A percentile compares a stretch with the other conserved stretches of the same genome.
Conservation (phyloP, 352 stramenopile genomes). For the Phytopythium chamaehyphon region DNA sequence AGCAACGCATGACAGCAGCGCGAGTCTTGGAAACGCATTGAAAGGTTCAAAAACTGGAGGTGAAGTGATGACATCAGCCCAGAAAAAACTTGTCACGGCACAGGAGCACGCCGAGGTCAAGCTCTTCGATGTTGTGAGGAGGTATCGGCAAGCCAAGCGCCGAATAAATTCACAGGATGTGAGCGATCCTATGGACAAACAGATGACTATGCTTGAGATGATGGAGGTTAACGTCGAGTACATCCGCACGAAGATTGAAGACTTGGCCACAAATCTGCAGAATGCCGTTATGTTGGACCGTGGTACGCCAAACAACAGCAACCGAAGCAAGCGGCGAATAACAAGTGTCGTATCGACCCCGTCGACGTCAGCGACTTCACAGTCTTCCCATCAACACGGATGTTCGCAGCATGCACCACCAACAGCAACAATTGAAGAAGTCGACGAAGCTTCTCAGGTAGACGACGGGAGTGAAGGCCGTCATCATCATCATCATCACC, state of each 20-base stretch:
- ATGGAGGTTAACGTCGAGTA: slow-evolving; percentile 85
- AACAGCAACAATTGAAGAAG: slow-evolving; percentile 15
- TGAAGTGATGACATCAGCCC: slow-evolving; percentile 1
- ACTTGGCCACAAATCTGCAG: slow-evolving; percentile 50
- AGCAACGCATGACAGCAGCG: not conserved
- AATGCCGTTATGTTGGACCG: slow-evolving; percentile 15
- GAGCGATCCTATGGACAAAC: slow-evolving; percentile 73
- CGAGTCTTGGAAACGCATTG: not conserved
- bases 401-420: slow-evolving; percentile 7
- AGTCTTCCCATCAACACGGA: slow-evolving; percentile 6
- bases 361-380: slow-evolving; percentile 3
- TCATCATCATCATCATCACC: slow-evolving; percentile 2
- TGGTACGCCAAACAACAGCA: slow-evolving; percentile 10
- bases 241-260: slow-evolving; percentile 76
- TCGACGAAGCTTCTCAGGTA: slow-evolving; percentile 3
- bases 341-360: slow-evolving; percentile 11
- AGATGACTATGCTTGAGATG: slow-evolving; percentile 85
- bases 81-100: slow-evolving; percentile 10
- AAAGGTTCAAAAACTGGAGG: not conserved
- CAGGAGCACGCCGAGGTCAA: slow-evolving; percentile 47
- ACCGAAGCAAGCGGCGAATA: slow-evolving; percentile 11
- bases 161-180: slow-evolving; percentile 61
- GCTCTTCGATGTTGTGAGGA: slow-evolving; percentile 50
- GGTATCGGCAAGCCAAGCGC: slow-evolving; percentile 56
- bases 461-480: slow-evolving; percentile 5